Base-by-base conservation (phyloP, 2,329 filamentous ascomycete species). In the Pseudohalonectria lignicola region DNA sequence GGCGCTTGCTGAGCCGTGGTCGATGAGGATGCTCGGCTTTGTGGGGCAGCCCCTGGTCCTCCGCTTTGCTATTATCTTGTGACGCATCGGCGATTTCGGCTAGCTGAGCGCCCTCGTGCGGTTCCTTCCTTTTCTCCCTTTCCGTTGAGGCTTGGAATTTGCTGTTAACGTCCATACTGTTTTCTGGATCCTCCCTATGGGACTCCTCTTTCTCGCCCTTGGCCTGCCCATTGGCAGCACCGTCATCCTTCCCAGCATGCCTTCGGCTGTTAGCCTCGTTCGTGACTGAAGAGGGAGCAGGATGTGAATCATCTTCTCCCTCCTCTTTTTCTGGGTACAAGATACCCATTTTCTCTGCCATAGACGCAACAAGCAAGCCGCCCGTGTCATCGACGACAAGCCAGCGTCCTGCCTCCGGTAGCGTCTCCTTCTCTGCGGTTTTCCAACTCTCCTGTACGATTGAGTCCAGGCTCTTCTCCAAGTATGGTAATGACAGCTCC, bases 301-400 rank as follows among this genome's bases (percentile, higher is more conserved):
- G 6, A 6, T 9, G 36, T 15, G 39, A 36, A 31, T 39, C 41
- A 7, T 40, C 45, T 8, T 37, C 11, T 9, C 43, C 49, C 6
- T 59, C 54, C 0, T 53, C 47, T 9, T 63, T 54, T 2, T 54
- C 40, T 4, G 51, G 57, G 42, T 86, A 75, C 1, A 95, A 62
- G 15, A 94, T 75, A 1, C 84, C 86, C 82, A 94, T 90, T 43
- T 84, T 74, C 61, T 95, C 88, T 0, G 88, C 88, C 64, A 94
- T 70, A 1, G 86, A 81, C 4, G 85, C 87, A 3, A 87, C 79
- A 6, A 94, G 59, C 18, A 94, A 62, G 1, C 88, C 88, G 15
- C 84, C 83, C 0, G 86, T 92, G 41, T 95, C 88, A 51, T 95
- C 88, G 1, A 94, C 74, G 0, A 88, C 77, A 3, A 94, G 66